Evolutionary conservation across 495 filamentous ascomycete genomes (phyloP), one percentile per base, ranked within the genome.

Genomic region (Lophium mytilinum): DNA sequence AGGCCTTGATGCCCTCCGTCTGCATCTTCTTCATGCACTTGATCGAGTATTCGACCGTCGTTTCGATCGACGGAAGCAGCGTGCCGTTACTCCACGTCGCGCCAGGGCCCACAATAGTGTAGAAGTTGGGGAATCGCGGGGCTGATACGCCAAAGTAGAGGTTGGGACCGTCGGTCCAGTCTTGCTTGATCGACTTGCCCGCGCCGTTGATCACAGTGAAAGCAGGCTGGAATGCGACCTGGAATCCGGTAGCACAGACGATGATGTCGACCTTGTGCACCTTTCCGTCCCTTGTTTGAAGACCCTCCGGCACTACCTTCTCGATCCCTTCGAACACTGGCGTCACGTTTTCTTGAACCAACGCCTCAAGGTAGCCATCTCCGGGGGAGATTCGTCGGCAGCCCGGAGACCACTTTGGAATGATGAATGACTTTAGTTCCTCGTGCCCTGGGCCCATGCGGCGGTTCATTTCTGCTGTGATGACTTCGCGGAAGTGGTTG

Each of bases 21-120:
- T 71, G 67, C 19, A 72, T 70, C 55, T 71, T 72, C 48, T 62
- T 61, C 54, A 72, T 61, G 49, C 56, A 60, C 60, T 73, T 64
- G 58, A 71, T 52, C 4, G 53, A 42, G 52, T 71, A 72, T 24
- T 71, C 65, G 35, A 68, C 57, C 3, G 58, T 64, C 2, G 62
- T 65, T 53, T 69, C 69, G 34, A 71, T 66, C 15, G 59, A 66
- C 14, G 67, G 69, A 8, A 71, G 50, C 10, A 71, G 55, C 10
- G 68, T 67, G 15, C 68, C 69, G 45, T 61, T 68, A 42, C 60
- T 61, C 67, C 65, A 68, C 11, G 62, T 65, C 1, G 64, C 68
- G 17, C 62, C 60, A 1, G 66, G 68, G 0, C 64, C 68, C 9
- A 60, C 66, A 37, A 71, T 69, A 37, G 63, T 67, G 58, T 64